Base-by-base conservation (phyloP, 2,329 filamentous ascomycete genomes). In the Acrocalymma vagum region DNA sequence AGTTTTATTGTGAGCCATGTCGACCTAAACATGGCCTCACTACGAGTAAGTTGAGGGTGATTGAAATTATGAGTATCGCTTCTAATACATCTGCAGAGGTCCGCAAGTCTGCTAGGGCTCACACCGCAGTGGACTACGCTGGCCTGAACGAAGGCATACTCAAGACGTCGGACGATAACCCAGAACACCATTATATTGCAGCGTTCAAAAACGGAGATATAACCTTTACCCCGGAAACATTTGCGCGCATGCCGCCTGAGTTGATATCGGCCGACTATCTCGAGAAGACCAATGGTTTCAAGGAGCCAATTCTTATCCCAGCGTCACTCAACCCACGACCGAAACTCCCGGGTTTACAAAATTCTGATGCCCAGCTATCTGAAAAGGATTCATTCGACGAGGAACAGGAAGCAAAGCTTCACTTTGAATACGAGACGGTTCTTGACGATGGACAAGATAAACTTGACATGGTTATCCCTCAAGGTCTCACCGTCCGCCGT, bases 111-210 rank as follows among this genome's bases (percentile, higher is more conserved):
- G 77, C 79, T 30, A 77, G 84, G 37, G 81, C 83, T 21, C 81
- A 85, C 55, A 83, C 81, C 22, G 79, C 81, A 11, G 85, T 87
- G 43, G 84, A 87, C 60, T 87, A 87, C 64, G 83, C 83, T 33
- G 83, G 83, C 31, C 72, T 87, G 26, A 84, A 87, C 53, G 80
- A 85, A 63, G 84, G 84, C 26, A 76, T 86, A 10, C 72, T 87
- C 36, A 84, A 84, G 62, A 83, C 83, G 2, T 82, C 83, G 5
- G 80, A 82, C 38, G 83, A 87, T 45, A 81, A 80, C 21, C 72
- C 78, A 32, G 82, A 86, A 48, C 84, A 87, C 60, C 84, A 86
- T 58, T 87, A 87, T 60, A 84, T 87, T 39, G 77, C 84, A 49
- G 79, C 80, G 6, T 84, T 87, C 65, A 85, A 85, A 55, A 80